Percentiles rank a stretch among this genome's conserved stretches.
Conservation (phyloP, 192 early-diverging fungal genomes). For the Linnemannia zychae region DNA sequence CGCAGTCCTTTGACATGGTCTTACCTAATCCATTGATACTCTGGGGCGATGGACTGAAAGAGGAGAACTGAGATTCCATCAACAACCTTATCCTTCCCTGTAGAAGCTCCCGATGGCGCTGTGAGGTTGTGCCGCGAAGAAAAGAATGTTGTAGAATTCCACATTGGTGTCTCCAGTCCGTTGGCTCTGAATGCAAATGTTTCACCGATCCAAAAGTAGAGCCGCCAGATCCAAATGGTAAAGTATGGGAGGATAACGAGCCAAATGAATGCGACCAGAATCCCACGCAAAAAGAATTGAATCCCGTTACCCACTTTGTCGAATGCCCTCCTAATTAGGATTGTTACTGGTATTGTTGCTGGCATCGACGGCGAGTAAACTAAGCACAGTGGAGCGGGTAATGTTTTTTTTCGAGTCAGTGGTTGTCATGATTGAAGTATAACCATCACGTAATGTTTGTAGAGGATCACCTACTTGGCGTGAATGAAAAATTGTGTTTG, state of each 20-base stretch:
- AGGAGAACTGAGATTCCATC: conserved; percentile 19
- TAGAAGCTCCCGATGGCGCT: not conserved
- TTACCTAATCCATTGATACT: conserved; percentile 48
- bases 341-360: conserved; percentile 69
- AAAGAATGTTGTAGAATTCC: conserved; percentile 37
- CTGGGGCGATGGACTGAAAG: conserved; percentile 23
- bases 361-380: conserved; percentile 83
- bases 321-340: conserved; percentile 70
- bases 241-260: conserved; percentile 85
- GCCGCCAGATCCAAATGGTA: conserved; percentile 86
- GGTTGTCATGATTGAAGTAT: not conserved
- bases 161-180: conserved; percentile 40
- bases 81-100: conserved; percentile 1
- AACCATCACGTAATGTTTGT: not conserved
- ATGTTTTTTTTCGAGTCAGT: not conserved
- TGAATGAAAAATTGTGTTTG: conserved; percentile 88
- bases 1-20: not conserved
- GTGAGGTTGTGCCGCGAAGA: conserved; percentile 31
- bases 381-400: conserved; percentile 1
- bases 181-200: conserved; percentile 57
- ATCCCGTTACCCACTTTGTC: conserved; percentile 62
- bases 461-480: conserved; percentile 72
- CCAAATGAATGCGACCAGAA: conserved; percentile 82
- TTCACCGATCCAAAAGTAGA: conserved; percentile 88
- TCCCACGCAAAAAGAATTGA: conserved; percentile 61